Conservation (phyloP, 2,329 filamentous ascomycete species). For the Aureobasidium subglaciale region DNA sequence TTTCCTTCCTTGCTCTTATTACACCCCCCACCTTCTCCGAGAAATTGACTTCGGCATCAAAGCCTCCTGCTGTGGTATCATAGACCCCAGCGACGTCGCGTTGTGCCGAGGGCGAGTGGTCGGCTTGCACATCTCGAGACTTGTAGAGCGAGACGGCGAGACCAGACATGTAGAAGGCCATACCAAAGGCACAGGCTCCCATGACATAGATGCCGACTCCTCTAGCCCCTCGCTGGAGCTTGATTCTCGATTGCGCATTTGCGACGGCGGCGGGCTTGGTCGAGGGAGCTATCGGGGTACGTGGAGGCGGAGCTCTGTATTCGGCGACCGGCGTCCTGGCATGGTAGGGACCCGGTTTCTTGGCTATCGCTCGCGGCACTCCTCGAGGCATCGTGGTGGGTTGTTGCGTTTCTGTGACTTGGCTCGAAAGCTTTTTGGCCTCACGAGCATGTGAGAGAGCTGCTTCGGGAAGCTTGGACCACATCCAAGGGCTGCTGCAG, state of each 20-base stretch:
- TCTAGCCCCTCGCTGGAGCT: conserved; percentile 12
- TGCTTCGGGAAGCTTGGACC: neutral
- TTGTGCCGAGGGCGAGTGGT: conserved; percentile 19
- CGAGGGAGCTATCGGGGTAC: neutral
- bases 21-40: conserved; percentile 39
- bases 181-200: conserved; percentile 27
- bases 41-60: conserved; percentile 41
- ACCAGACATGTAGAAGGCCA: conserved; percentile 35
- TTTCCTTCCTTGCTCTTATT: conserved; percentile 32
- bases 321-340: neutral
- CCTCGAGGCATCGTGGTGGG: conserved; percentile 9
- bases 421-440: conserved; percentile 1
- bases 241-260: neutral
- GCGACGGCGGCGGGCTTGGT: conserved; percentile 20
- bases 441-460: neutral
- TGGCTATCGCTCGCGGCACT: conserved; percentile 2
- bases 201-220: conserved; percentile 9
- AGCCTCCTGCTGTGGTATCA: conserved; percentile 38
- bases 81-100: conserved; percentile 40
- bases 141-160: conserved; percentile 29
- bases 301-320: neutral
- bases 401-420: neutral
- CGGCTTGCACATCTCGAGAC: neutral
- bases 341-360: conserved; percentile 13
- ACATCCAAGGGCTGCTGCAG: too few species aligned